Percentiles rank a stretch among this genome's conserved stretches.
Conservation (phyloP, 1,139 yeast genomes). For the Taphrina confusa region DNA sequence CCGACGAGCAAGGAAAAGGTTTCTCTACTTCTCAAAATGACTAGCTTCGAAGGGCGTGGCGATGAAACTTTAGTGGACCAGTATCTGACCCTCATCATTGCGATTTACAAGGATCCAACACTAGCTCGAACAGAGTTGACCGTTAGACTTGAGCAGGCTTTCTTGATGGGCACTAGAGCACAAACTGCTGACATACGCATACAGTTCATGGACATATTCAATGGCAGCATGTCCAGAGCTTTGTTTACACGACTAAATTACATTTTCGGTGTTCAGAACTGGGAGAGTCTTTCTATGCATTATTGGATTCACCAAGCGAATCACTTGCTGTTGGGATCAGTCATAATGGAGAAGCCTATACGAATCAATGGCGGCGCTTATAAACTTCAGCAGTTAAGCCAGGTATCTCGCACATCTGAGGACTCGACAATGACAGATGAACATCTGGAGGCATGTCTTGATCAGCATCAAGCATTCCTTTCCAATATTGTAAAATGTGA, state of each 20-base stretch:
- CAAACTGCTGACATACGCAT: constrained; percentile 74
- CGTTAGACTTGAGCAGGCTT: constrained; percentile 95
- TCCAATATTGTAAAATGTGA: constrained; percentile 51
- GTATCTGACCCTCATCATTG: constrained; percentile 83
- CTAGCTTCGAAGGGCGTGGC: constrained; percentile 85
- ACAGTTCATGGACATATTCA: constrained; percentile 76
- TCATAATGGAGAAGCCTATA: constrained; percentile 52
- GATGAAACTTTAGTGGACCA: constrained; percentile 77
- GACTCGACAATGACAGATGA: constrained; percentile 40
- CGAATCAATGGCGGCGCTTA: constrained; percentile 19
- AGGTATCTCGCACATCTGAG: constrained; percentile 36
- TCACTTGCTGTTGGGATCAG: constrained; percentile 79
- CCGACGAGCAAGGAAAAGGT: constrained; percentile 97
- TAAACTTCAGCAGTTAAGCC: constrained; percentile 39
- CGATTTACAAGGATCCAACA: constrained; percentile 79
- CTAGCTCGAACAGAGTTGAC: constrained; percentile 86
- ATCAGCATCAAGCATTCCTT: constrained; percentile 58
- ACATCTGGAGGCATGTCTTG: constrained; percentile 14
- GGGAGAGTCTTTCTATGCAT: constrained; percentile 92
- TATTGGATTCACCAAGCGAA: constrained; percentile 95
- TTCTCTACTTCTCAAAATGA: constrained; percentile 88
- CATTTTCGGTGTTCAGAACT: constrained; percentile 86
- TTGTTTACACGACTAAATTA: constrained; percentile 78
- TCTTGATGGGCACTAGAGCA: constrained; percentile 86
- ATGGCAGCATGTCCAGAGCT: constrained; percentile 76